Base-by-base conservation (phyloP, 352 stramenopile species). In the Phytophthora gonapodyides region DNA sequence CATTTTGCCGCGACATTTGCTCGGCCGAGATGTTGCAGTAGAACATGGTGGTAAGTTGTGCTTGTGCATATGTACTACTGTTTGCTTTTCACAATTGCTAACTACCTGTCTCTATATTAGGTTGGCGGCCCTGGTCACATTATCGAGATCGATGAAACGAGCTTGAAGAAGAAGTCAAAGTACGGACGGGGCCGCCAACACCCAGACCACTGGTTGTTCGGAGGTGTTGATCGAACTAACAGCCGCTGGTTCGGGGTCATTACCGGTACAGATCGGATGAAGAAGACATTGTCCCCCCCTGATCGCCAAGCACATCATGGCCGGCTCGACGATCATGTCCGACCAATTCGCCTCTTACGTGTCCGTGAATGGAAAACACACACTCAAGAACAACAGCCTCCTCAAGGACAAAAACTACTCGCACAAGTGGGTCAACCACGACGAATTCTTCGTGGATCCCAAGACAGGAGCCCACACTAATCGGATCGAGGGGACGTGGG, bases 291-390 rank as follows among this genome's bases (percentile, higher is more conserved):
- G 15, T 40, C 24, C 3, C 24, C 36, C 15, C 24, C 47, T 21
- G 2, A 40, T 6, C 21, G 37, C n/a, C 19, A 57, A 47, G n/a
- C 49, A 57, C 49, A 13, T 40, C 15, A 57, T 38, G n/a, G 37
- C 36, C 3, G 24, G 24, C 2, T 31, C 49, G 3, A 57, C 48
- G 19, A 56, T 56, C 19, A 36, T 40, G 10, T 36, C n/a, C 7
- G 56, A 77, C 48, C 60, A 40, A 34, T 72, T 69, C 24, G 30
- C 17, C 0, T 58, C 56, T 1, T 76, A 73, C 47, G 59, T 65
- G 0, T 63, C 12, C 8, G 37, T 33, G 30, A 42, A 50, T 17
- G 55, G 33, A n/a, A 31, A 49, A 16, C 49, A 66, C 44, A 71
- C 55, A 3, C 50, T 71, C 2, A 48, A 57, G 34, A 71, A 61